Conservation (phyloP, 164 flowering plant species). For the Aristolochia californica region DNA sequence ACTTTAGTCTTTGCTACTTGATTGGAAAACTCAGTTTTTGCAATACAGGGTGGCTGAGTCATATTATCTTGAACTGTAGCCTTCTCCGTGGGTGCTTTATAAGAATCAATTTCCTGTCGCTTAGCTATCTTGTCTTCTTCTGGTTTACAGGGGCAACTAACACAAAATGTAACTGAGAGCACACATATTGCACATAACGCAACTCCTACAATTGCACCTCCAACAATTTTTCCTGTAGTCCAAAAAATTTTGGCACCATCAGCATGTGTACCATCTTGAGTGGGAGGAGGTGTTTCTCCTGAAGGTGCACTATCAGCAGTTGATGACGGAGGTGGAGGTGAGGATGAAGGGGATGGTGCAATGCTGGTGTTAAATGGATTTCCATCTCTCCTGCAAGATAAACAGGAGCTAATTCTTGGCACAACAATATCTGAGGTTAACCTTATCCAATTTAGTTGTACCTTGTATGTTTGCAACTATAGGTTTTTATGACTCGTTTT, state of each 20-base stretch:
- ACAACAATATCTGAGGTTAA: too few relatives aligned
- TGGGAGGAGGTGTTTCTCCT: constrained; percentile 25
- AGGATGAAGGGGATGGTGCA: constrained; percentile 34
- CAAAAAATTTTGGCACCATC: constrained; percentile 10
- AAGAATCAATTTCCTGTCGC: constrained; percentile 15
- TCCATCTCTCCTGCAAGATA: constrained; percentile 63
- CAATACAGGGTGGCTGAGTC: background rate
- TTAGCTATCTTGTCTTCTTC: constrained; percentile 10
- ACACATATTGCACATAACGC: constrained; percentile 18
- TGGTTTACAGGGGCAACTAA: constrained; percentile 26
- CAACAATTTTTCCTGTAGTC: constrained; percentile 23
- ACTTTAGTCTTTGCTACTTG: constrained; percentile 1
- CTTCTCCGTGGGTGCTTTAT: constrained; percentile 14
- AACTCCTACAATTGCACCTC: constrained; percentile 28
- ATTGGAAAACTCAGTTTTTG: constrained; percentile 1
- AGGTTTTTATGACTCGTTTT: background rate
- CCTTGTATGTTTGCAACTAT: background rate
- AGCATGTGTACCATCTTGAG: constrained; percentile 13
- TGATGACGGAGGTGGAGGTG: constrained; percentile 36
- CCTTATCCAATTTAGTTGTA: too few relatives aligned
- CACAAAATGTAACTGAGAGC: constrained; percentile 25
- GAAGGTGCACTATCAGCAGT: constrained; percentile 26
- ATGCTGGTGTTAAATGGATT: constrained; percentile 56
- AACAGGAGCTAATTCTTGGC: background rate
- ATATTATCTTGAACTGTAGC: constrained; percentile 17